Base-by-base conservation (phyloP, 2,329 filamentous ascomycete species). In the Botrytis paeoniae region DNA sequence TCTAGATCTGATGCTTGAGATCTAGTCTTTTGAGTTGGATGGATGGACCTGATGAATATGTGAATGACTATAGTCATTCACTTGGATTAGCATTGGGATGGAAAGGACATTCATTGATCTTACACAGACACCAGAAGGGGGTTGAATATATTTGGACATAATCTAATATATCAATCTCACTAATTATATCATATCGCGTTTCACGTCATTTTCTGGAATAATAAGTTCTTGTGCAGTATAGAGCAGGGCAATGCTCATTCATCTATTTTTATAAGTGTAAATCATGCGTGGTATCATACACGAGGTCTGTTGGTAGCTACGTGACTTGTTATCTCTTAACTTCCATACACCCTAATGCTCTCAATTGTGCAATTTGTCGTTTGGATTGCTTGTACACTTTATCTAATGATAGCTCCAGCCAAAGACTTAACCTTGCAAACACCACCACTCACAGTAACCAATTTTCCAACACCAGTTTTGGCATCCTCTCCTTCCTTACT, bases 381-480 rank as follows among this genome's bases (percentile, higher is more conserved):
- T 54, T 45, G 10, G 9, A 9, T 59, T 16, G 22, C 20, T 35
- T 32, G 32, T 37, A 16, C 22, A 59, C 59, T 77, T 68, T 92
- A 98, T 86, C 94, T 89, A 76, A 98, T 93, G 76, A 90, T 89
- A 76, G 93, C 96, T 57, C 90, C 91, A 84, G 91, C 91, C 80
- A 99, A 85, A 74, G 86, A 93, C 83, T 91, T 89, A 75, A 98
- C 95, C 62, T 88, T 95, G 85, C 96, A 98, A 64, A 92, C 83
- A 62, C 93, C 93, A 68, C 93, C 93, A 74, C 85, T 89, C 81
- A 91, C 90, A 4, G 94, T 95, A 76, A 93, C 89, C 77, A 98
- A 85, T 84, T 89, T 89, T 75, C 88, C 87, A 62, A 88, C 76
- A 35, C 88, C 76, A 39, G 74, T 78, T 71, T 78, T 79, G n/a